Base-by-base conservation (phyloP, 176 grass and related monocot genomes). In the Bolboschoenus planiculmis region DNA sequence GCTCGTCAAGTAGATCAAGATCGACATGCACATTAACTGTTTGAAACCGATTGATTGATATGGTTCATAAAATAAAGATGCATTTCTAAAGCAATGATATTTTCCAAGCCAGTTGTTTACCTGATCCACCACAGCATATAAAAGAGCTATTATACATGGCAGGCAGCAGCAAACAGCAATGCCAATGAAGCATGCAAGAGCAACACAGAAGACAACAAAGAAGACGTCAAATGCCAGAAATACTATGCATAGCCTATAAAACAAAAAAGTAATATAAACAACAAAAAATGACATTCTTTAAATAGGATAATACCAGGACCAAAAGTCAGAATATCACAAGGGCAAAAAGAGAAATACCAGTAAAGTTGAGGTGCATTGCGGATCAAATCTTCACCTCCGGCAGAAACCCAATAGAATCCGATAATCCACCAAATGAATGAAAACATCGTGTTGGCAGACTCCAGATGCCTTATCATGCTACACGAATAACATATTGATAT, bases 91-190 rank as follows among this genome's bases (percentile, higher is more conserved):
- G 18, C 10, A 68, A 48, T 35, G 62, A 58, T 24, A 26, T 56
- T 74, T 78, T 47, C 37, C 68, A 31, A 47, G 51, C 58, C 11
- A 55, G 71, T 63, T 24, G 29, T 68, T 21, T 88, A 95, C 96
- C 96, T 98, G 91, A 76, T 90, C 90, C 56, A 89, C 94, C 61
- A 95, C 87, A 16, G 96, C 90, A 73, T 98, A 98, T 1, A 98
- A 59, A 80, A 98, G 87, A 50, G 96, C 92, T 87, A 98, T 95
- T 34, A 98, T 95, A 83, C 96, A 98, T 84, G 96, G 96, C 11
- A 98, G 87, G 82, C 96, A 98, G 80, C 96, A 98, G 73, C 96
- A 98, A 53, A 95, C 86, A 85, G 90, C 96, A 71, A 98, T 95
- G 50, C 96, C 96, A 77, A 98, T 95, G 21, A 95, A 86, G 73